Percentiles rank a stretch among this genome's conserved stretches.
Conservation (phyloP, 2,329 filamentous ascomycete species). For the Magnaporthiopsis poae region DNA sequence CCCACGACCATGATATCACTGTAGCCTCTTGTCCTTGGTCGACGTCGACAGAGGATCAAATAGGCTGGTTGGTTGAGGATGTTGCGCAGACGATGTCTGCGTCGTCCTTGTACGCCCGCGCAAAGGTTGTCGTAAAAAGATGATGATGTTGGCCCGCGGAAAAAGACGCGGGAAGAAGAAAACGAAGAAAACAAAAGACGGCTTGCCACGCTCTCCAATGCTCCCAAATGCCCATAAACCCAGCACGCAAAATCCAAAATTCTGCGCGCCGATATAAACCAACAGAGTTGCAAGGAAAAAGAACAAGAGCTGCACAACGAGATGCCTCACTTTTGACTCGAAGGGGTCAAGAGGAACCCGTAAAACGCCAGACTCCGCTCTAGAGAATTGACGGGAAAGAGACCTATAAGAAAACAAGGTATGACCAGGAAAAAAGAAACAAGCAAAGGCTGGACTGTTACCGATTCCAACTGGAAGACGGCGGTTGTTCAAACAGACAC, state of each 20-base stretch:
- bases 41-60: not conserved
- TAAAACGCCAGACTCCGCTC: not conserved
- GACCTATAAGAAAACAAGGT: not conserved
- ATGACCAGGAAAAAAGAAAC: not conserved
- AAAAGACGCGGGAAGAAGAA: not conserved
- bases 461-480: not conserved
- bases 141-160: not conserved
- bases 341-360: too few species aligned
- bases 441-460: not conserved
- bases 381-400: not conserved
- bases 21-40: too few species aligned
- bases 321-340: not conserved
- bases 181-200: not conserved
- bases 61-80: not conserved
- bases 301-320: not conserved
- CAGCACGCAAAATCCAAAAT: not conserved
- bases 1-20: not conserved
- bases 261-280: not conserved
- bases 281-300: not conserved
- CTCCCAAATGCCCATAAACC: not conserved
- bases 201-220: not conserved
- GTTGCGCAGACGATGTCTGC: not conserved
- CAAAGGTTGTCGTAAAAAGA: not conserved
- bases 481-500: not conserved
- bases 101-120: not conserved